phyloP scores from a whole-genome alignment of 1,284 basidiomycete genomes.

The Blastosporella zonata region DNA sequence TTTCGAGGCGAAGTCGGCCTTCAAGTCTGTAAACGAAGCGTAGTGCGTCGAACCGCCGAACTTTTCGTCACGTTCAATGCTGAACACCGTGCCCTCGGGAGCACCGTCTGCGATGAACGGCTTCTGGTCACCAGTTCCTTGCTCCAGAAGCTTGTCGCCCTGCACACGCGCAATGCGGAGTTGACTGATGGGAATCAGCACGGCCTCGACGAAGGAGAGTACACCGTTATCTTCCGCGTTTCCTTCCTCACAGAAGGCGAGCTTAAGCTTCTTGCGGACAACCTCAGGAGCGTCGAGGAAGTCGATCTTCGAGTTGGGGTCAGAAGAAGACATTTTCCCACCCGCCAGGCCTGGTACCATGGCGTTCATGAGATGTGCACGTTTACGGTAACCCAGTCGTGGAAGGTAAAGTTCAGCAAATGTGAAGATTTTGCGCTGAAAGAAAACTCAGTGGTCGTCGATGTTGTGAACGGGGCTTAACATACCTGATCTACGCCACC shows the following conservation, averaged over 20 bases:
- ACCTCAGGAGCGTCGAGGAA: slow-evolving; percentile 88
- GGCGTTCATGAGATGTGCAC: slow-evolving; percentile 96
- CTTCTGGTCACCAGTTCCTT: slow-evolving; percentile 44
- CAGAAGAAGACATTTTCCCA: slow-evolving; percentile 99
- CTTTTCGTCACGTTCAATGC: slow-evolving; percentile 73
- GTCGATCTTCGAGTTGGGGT: slow-evolving; percentile 96
- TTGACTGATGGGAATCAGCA: slow-evolving; percentile 86
- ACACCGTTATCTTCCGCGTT: slow-evolving; percentile 89
- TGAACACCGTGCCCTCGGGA: slow-evolving; percentile 83
- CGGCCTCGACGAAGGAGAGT: slow-evolving; percentile 85
- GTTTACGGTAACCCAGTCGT: slow-evolving; percentile 89
- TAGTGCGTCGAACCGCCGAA: slow-evolving; percentile 87
- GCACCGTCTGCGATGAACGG: slow-evolving; percentile 68
- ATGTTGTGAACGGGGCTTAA: not conserved
- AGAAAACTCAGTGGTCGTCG: not conserved
- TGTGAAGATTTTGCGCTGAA: slow-evolving; percentile 96
- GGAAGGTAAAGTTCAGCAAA: slow-evolving; percentile 97
- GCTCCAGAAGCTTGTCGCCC: slow-evolving; percentile 40
- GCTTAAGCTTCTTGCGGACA: slow-evolving; percentile 88
- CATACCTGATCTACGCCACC: slow-evolving; percentile 94
- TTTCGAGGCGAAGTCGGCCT: slow-evolving; percentile 76
- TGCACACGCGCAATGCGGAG: slow-evolving; percentile 60
- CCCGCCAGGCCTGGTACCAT: slow-evolving; percentile 97
- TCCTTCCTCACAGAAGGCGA: slow-evolving; percentile 94
- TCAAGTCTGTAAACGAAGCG: slow-evolving; percentile 60